These are phyloP conservation scores for Favolaschia claudopus DNA, from an alignment of 768 basidiomycete species.

Conservation along the genomic window DNA sequence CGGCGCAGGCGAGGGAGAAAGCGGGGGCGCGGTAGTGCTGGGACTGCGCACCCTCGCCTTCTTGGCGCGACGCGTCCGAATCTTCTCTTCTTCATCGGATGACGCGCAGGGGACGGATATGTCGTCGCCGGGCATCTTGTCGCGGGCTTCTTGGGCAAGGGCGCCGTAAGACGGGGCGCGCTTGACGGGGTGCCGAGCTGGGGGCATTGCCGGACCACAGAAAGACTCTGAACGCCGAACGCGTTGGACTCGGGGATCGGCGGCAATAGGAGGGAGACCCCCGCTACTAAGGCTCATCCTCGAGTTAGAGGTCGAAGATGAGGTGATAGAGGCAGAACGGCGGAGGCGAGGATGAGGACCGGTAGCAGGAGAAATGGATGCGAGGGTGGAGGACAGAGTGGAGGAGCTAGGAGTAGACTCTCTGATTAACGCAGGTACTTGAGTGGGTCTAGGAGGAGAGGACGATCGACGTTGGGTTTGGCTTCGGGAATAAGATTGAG, in stretches of 20 bases:
- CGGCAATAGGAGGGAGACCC: constrained; percentile 38
- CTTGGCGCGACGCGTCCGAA: constrained; percentile 66
- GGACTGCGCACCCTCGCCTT: constrained; percentile 55
- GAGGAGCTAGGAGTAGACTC: constrained; percentile 73
- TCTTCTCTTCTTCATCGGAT: constrained; percentile 81
- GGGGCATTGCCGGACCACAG: constrained; percentile 39
- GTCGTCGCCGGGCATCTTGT: constrained; percentile 27
- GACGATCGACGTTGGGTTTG: constrained; percentile 46
- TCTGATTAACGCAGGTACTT: constrained; percentile 53
- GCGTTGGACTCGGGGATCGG: constrained; percentile 59
- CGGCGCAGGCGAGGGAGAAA: constrained; percentile 25
- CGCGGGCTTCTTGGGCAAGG: constrained; percentile 37
- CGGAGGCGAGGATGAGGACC: constrained; percentile 49
- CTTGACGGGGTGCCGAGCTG: constrained; percentile 45
- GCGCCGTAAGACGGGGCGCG: constrained; percentile 69
- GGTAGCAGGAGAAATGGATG: constrained; percentile 44
- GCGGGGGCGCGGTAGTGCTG: constrained; percentile 32
- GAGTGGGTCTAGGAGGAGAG: constrained; percentile 47
- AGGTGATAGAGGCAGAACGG: constrained; percentile 54
- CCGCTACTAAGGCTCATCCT: constrained; percentile 46
- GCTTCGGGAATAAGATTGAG: constrained; percentile 66
- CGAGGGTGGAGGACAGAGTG: constrained; percentile 54
- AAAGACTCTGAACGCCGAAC: constrained; percentile 60
- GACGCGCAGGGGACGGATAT: constrained; percentile 57
- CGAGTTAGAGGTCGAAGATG: constrained; percentile 50